phyloP scores from a whole-genome alignment of 179 eudicot species.

The Sideroxylon spinosum region DNA sequence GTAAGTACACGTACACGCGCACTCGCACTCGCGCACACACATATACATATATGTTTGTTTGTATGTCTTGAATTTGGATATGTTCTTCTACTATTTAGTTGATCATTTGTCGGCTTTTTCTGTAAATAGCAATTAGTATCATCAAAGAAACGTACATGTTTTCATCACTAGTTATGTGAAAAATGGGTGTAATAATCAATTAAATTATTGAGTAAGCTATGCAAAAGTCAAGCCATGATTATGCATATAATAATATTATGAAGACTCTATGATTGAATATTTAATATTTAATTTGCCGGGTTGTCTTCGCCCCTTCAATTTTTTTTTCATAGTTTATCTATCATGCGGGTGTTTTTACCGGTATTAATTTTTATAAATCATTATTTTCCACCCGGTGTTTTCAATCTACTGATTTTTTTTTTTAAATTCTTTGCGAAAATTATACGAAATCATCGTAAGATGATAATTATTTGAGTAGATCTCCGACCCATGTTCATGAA shows the following conservation, averaged over 20 bases:
- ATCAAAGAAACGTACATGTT: not conserved
- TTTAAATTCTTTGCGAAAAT: not conserved
- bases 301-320: conserved; percentile 2
- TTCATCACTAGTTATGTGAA: not conserved
- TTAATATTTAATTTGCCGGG: not conserved
- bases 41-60: not conserved
- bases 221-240: conserved; percentile 10
- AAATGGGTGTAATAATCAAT: not conserved
- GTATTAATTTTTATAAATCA: not conserved
- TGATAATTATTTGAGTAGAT: not conserved
- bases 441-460: not conserved
- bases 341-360: not conserved
- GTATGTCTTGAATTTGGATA: too few relatives aligned
- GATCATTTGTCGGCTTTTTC: not conserved
- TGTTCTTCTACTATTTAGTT: not conserved
- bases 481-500: conserved; percentile 3
- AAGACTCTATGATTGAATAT: not conserved
- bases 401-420: not conserved
- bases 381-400: not conserved
- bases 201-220: not conserved
- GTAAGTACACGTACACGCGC: conserved; percentile 34
- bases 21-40: not conserved
- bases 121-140: not conserved
- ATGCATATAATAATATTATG: not conserved
- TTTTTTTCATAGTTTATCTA: not conserved